A percentile compares a stretch with the other conserved stretches of the same genome.
Evolutionary conservation across 345 rosid species (phyloP).

Genomic region (Rubroshorea leprosula): DNA sequence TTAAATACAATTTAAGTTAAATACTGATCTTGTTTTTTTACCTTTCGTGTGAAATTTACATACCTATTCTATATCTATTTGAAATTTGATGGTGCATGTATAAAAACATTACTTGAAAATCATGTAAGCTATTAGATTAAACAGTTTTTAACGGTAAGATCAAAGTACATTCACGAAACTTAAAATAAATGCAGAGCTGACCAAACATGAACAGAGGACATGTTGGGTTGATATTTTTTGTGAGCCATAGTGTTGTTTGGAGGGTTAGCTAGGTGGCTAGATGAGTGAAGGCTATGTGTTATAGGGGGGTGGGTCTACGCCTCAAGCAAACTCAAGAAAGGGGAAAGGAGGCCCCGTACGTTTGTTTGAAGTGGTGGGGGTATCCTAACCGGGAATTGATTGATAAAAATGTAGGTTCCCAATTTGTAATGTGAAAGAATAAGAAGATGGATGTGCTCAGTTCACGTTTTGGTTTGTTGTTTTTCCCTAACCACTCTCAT

Average conservation of each 20-base stretch:
- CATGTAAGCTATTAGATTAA: no score
- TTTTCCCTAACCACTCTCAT: slow-evolving; percentile 10
- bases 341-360: slow-evolving; percentile 10
- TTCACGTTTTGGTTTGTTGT: slow-evolving; percentile 13
- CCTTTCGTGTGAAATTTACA: no score
- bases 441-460: slow-evolving; percentile 17
- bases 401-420: slow-evolving; percentile 10
- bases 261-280: background rate
- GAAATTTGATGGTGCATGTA: no score
- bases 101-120: no score
- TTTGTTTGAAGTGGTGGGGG: slow-evolving; percentile 15
- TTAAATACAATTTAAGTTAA: no score
- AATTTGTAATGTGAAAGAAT: slow-evolving; percentile 14
- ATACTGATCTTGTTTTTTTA: no score
- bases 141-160: no score
- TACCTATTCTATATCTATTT: no score
- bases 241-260: background rate
- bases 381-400: background rate
- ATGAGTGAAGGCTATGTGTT: background rate
- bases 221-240: background rate
- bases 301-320: background rate
- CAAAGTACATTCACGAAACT: no score
- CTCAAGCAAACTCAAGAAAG: background rate
- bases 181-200: no score
- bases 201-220: no score